Conservation (phyloP, 1,139 yeast species). For the Williopsis jadinii region DNA sequence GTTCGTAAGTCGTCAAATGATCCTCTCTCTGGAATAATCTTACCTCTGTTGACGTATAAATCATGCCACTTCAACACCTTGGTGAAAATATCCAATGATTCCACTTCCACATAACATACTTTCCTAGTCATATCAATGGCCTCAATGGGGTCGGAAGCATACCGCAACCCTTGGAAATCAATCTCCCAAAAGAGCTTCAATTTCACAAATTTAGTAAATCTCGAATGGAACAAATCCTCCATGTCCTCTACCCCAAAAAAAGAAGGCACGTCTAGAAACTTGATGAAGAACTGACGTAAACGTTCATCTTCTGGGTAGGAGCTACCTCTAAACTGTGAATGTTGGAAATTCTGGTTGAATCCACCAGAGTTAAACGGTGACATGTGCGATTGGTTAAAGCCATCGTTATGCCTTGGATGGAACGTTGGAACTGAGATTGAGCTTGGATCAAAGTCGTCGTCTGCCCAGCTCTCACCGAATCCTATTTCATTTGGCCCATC, state of each 20-base stretch:
- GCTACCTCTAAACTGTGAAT: conserved; percentile 7
- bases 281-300: conserved; percentile 43
- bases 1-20: conserved; percentile 42
- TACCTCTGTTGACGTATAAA: conserved; percentile 12
- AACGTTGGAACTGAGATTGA: conserved; percentile 43
- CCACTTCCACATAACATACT: conserved; percentile 58
- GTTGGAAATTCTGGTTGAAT: conserved; percentile 1
- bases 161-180: conserved; percentile 24
- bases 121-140: conserved; percentile 32
- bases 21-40: conserved; percentile 37
- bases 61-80: conserved; percentile 27
- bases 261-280: conserved; percentile 43
- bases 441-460: conserved; percentile 49
- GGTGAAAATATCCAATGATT: conserved; percentile 37
- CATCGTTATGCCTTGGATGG: conserved; percentile 15
- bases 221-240: conserved; percentile 29
- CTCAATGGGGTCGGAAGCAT: conserved; percentile 23
- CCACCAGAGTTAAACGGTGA: not conserved
- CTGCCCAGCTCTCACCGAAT: conserved; percentile 45
- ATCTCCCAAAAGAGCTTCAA: conserved; percentile 35
- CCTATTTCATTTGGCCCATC: conserved; percentile 4
- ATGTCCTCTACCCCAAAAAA: conserved; percentile 28
- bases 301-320: conserved; percentile 18
- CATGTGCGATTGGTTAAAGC: conserved; percentile 7
- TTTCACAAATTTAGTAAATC: conserved; percentile 28